These are phyloP conservation scores for Apiospora marii DNA, from an alignment of 2,329 filamentous ascomycete genomes.

Conservation along the genomic window DNA sequence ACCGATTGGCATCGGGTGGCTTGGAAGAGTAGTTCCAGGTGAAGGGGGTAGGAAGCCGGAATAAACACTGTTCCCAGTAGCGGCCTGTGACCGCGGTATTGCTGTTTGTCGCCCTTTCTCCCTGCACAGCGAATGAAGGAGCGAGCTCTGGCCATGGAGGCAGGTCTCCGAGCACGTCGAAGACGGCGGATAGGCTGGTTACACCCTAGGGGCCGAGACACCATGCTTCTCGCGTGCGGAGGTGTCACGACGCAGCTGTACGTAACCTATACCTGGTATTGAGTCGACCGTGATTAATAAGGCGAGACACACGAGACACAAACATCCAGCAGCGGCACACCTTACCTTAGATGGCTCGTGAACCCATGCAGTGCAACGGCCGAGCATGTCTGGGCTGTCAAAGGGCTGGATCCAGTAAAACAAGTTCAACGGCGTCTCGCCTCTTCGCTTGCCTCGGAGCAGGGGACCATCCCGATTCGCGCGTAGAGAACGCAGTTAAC, in stretches of 20 bases:
- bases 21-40: neutral
- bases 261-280: neutral
- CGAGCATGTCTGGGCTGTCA: slow-evolving; percentile 21
- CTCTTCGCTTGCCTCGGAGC: slow-evolving; percentile 18
- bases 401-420: slow-evolving; percentile 16
- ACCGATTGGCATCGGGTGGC: slow-evolving; percentile 12
- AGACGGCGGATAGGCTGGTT: neutral
- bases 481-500: neutral
- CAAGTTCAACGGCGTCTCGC: slow-evolving; percentile 22
- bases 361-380: slow-evolving; percentile 24
- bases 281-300: slow-evolving; percentile 20
- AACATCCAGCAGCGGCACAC: slow-evolving; percentile 1
- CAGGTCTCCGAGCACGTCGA: neutral
- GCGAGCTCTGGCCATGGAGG: neutral
- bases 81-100: neutral
- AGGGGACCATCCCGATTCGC: slow-evolving; percentile 21
- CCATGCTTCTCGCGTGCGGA: neutral
- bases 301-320: slow-evolving; percentile 17
- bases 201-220: neutral
- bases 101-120: neutral
- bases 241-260: neutral
- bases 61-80: neutral
- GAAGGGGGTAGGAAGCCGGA: slow-evolving; percentile 2
- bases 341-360: neutral
- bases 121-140: neutral